Evolutionary conservation across 1,284 basidiomycete species (phyloP), one percentile per base, ranked within the genome.

Genomic region (Melanopsichium pennsylvanicum): DNA sequence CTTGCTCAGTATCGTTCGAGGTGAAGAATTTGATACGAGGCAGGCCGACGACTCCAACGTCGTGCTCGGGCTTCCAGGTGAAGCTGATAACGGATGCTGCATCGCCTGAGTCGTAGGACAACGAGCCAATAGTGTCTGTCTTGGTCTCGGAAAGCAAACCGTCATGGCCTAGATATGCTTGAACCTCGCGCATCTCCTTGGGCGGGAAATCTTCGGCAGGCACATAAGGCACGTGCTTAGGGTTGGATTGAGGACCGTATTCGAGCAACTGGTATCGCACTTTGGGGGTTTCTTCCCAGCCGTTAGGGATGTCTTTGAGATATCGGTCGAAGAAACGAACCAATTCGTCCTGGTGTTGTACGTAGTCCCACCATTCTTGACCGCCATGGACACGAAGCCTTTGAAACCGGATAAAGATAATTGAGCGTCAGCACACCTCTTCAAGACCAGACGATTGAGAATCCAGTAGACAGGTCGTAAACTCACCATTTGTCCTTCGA

Each of bases 311-410:
- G 2, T 23, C 37, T 27, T 50, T 41, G 7, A 50, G 33, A 33
- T 36, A 50, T 19, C 39, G 32, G 33, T 50, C 48, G 18, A 50
- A 50, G 21, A 50, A 50, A 12, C 35, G 23, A 22, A 23, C 31
- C 2, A 50, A 33, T 11, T 50, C 48, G 22, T 49, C 38, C 16
- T 34, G 33, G 8, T 42, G 32, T 10, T 34, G 48, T 5, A 35
- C 32, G 2, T 35, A 32, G 21, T 50, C 48, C 18, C 42, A 41
- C 48, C 48, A 50, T 33, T 50, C 48, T 27, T 50, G 48, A 18
- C 29, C 37, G 6, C 35, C 25, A 38, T 47, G 26, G 35, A 34
- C 37, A 2, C 45, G 45, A n/a, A n/a, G n/a, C n/a, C n/a, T n/a
- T n/a, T n/a, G n/a, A n/a, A n/a, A n/a, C n/a, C n/a, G n/a, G n/a